Percentiles rank a stretch among this genome's conserved stretches.
Conservation (phyloP, 2,329 filamentous ascomycete genomes). For the Pseudogymnoascus sp. region DNA sequence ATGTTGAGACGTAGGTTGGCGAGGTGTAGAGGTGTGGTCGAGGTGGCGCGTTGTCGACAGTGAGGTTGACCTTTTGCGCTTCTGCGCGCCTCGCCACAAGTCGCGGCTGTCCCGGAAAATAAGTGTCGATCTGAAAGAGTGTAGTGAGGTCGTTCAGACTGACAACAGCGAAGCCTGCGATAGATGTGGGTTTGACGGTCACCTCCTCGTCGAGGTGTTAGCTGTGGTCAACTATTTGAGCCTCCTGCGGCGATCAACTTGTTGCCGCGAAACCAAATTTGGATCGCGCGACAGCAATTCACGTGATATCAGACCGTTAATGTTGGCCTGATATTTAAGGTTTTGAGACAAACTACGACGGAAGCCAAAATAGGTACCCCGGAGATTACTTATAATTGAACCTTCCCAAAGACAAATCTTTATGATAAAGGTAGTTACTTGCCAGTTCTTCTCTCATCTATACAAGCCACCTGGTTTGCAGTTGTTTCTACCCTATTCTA, state of each 20-base stretch:
- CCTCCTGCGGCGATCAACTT: background rate
- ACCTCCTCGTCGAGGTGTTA: slow-evolving; percentile 5
- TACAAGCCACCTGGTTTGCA: background rate
- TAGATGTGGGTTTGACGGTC: background rate
- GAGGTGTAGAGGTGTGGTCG: slow-evolving; percentile 2
- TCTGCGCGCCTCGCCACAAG: slow-evolving; percentile 10
- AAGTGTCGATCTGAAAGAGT: background rate
- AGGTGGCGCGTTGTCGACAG: slow-evolving; percentile 10
- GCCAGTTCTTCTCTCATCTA: background rate
- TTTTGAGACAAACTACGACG: background rate
- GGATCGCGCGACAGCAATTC: background rate
- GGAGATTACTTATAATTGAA: background rate
- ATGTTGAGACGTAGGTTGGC: slow-evolving; percentile 19
- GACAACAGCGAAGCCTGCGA: background rate
- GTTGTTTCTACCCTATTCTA: background rate
- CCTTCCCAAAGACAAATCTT: background rate
- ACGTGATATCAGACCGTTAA: background rate
- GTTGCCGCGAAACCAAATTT: background rate
- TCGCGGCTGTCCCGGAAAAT: slow-evolving; percentile 2
- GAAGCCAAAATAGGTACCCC: background rate
- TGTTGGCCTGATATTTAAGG: background rate
- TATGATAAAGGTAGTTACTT: background rate
- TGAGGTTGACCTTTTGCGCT: slow-evolving; percentile 4
- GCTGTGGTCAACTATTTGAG: slow-evolving; percentile 3
- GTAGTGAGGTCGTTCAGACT: background rate